phyloP scores from a whole-genome alignment of 1,284 basidiomycete genomes.

The Tilletia indica region DNA sequence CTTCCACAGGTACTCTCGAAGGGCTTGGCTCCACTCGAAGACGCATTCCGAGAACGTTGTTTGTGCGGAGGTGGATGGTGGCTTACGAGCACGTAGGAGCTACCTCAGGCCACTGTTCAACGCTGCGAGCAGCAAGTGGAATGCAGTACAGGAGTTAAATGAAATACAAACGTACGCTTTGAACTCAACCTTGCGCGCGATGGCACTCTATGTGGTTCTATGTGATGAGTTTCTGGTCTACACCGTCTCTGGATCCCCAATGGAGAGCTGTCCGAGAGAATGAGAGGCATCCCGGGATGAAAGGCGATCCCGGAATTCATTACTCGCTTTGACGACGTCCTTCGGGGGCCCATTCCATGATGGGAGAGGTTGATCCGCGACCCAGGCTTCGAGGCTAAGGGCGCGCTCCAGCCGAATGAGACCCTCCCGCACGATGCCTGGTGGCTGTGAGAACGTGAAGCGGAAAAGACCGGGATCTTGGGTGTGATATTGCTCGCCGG shows the following conservation, averaged over 20 bases:
- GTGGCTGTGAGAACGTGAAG: slow-evolving; percentile 29
- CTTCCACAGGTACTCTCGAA: not conserved
- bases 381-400: slow-evolving; percentile 24
- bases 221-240: too few relatives aligned
- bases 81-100: not conserved
- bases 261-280: too few relatives aligned
- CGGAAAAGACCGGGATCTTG: slow-evolving; percentile 27
- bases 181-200: too few relatives aligned
- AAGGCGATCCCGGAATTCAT: not conserved
- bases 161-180: too few relatives aligned
- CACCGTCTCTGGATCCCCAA: too few relatives aligned
- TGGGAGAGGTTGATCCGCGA: not conserved
- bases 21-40: not conserved
- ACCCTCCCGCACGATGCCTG: slow-evolving; percentile 30
- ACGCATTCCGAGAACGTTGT: slow-evolving; percentile 1
- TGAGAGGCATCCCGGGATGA: too few relatives aligned
- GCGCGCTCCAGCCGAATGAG: slow-evolving; percentile 30
- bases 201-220: too few relatives aligned
- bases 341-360: not conserved
- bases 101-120: too few relatives aligned
- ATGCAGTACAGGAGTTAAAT: not conserved
- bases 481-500: slow-evolving; percentile 41
- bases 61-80: slow-evolving; percentile 11
- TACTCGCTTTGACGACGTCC: not conserved
- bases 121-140: too few relatives aligned